A percentile compares a stretch with the other conserved stretches of the same genome.
Evolutionary conservation across 2,329 filamentous ascomycete species (phyloP).

Genomic region (Claviceps sp.): DNA sequence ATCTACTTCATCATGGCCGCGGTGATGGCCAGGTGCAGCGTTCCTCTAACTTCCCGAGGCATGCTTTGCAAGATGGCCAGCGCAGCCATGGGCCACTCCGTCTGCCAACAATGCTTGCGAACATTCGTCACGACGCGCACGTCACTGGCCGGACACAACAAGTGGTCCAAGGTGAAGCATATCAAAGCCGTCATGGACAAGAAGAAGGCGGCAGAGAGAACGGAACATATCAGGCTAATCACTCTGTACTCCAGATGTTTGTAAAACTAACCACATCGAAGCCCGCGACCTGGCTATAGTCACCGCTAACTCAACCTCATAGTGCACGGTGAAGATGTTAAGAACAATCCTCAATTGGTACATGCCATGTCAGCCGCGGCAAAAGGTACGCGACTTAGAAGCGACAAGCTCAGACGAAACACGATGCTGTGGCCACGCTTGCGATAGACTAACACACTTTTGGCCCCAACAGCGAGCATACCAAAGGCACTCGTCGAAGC

Average conservation of each 20-base stretch:
- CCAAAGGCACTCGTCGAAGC: conserved; percentile 75
- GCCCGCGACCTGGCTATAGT: conserved; percentile 4
- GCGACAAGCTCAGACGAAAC: neutral
- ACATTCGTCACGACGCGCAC: conserved; percentile 31
- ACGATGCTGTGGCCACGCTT: neutral
- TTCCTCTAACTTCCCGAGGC: neutral
- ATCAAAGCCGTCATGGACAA: conserved; percentile 81
- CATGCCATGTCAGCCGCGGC: conserved; percentile 64
- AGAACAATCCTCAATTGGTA: conserved; percentile 63
- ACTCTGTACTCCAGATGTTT: conserved; percentile 61
- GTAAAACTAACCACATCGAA: conserved; percentile 10
- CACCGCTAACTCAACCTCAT: conserved; percentile 4
- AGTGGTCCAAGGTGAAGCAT: conserved; percentile 94
- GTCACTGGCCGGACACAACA: conserved; percentile 61
- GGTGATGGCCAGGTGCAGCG: neutral
- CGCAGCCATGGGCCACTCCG: neutral
- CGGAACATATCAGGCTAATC: conserved; percentile 57
- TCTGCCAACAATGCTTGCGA: conserved; percentile 25
- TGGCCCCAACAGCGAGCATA: conserved; percentile 43
- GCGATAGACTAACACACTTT: neutral
- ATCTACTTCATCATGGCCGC: neutral
- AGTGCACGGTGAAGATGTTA: conserved; percentile 66
- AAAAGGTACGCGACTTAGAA: conserved; percentile 38
- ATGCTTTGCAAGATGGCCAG: neutral
- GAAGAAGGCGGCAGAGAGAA: conserved; percentile 61